Base-by-base conservation (phyloP, 805 yeast species). In the Metschnikowia dekortorum region DNA sequence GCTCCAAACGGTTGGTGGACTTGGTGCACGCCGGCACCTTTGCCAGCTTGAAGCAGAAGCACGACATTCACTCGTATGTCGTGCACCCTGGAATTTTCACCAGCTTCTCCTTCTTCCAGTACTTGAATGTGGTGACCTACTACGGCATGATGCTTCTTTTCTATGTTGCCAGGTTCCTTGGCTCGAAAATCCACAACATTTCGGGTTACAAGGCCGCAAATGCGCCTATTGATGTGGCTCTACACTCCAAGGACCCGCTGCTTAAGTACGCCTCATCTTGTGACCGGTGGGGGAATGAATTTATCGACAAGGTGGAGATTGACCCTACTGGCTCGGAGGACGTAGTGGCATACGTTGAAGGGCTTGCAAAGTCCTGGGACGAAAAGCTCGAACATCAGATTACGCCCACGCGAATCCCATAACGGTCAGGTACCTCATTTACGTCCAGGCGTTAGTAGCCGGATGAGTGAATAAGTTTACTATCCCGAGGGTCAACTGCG, bases 11-110 rank as follows among this genome's bases (percentile, higher is more conserved):
- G 22, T 22, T 22, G 22, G 22, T 22, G 22, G 22, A 22, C 22
- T 22, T 22, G 22, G 22, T 22, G 1, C 22, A 22, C 22, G 22
- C 22, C 5, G 22, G 22, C 5, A 22, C 22, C 22, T 22, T 22
- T 22, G 22, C 22, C 5, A 22, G 22, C 22, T 22, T 22, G 22
- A 22, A 22, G 22, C 22, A 22, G 31, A 59, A 76, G 10, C 63
- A 76, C 47, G 86, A 83, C 1, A 80, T 92, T 44, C 74, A 71
- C 44, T 90, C 87, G 62, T 90, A 87, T 68, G 70, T 92, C 33
- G 83, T 87, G 5, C 97, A 94, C 53, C 99, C 99, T 0, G 99
- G 99, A 14, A 88, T 94, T 29, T 90, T 94, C 67, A 85, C 85
- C 22, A 85, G 95, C 47, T 84, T 84, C 53, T 85, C 95, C 3